These are phyloP conservation scores for Prunus padus DNA, from an alignment of 306 rosid genomes.

Conservation along the genomic window DNA sequence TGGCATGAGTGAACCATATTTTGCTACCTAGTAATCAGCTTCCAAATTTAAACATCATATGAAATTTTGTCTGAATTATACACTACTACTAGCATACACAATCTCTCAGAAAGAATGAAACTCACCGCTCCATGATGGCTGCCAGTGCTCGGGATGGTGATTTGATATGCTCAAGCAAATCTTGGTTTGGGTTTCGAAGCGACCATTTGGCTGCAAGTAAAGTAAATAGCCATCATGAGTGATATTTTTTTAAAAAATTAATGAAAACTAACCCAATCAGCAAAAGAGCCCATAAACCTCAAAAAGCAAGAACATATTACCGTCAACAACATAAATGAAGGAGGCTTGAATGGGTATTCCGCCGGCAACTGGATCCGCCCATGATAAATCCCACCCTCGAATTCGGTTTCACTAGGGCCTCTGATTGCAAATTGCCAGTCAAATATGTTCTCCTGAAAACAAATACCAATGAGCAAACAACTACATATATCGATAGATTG, in stretches of 20 bases:
- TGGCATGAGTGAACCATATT: neutral
- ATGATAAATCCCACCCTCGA: constrained; percentile 89
- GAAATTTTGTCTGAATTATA: neutral
- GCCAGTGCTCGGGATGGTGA: constrained; percentile 99
- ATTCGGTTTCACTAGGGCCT: constrained; percentile 70
- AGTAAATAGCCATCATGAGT: constrained; percentile 19
- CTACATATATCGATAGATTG: neutral
- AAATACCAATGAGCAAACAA: constrained; percentile 5
- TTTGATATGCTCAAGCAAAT: constrained; percentile 97
- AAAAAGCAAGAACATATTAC: constrained; percentile 39
- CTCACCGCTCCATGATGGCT: constrained; percentile 96
- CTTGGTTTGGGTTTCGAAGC: constrained; percentile 92
- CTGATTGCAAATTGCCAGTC: constrained; percentile 95
- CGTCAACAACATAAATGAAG: constrained; percentile 81
- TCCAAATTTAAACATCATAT: neutral
- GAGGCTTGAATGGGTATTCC: constrained; percentile 93
- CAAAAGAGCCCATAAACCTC: neutral
- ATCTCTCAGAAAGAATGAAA: neutral
- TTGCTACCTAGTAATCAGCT: neutral
- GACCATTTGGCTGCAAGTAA: constrained; percentile 80
- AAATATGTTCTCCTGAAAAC: constrained; percentile 80
- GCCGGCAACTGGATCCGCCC: constrained; percentile 82
- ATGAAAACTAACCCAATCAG: too few relatives aligned
- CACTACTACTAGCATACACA: neutral
- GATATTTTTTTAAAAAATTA: neutral